Conservation (phyloP, 257 asterid genomes). For the Solanum appendiculatum region DNA sequence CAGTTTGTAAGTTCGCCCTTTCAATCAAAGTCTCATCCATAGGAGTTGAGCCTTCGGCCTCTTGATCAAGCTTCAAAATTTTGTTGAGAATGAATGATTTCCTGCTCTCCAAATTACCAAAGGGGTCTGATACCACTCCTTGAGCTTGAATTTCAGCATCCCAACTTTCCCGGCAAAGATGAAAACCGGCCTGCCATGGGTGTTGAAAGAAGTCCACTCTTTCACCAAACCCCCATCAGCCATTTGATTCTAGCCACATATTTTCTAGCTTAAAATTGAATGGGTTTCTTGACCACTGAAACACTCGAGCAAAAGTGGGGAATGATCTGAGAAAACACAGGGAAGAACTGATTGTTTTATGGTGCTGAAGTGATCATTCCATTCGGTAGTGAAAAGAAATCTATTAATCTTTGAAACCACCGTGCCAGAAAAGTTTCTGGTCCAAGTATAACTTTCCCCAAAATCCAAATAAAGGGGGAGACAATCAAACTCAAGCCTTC, state of each 20-base stretch:
- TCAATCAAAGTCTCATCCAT: not conserved
- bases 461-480: not conserved
- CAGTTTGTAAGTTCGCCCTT: not conserved
- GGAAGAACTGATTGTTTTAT: not conserved
- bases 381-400: not conserved
- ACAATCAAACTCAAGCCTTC: not conserved
- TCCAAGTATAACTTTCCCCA: not conserved
- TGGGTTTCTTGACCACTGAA: not conserved
- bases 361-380: not conserved
- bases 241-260: not conserved
- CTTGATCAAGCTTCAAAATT: not conserved
- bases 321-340: not conserved
- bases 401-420: not conserved
- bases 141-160: not conserved
- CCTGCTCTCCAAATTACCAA: not conserved
- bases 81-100: not conserved
- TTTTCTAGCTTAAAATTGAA: not conserved
- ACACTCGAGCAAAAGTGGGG: not conserved
- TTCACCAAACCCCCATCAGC: not conserved
- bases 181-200: not conserved
- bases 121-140: not conserved
- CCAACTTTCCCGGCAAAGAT: not conserved
- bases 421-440: not conserved
- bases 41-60: not conserved
- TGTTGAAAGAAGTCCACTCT: not conserved